Percentiles rank a stretch among this genome's conserved stretches.
phyloP scores from a whole-genome alignment of 768 basidiomycete genomes.

The Galerina marginata region DNA sequence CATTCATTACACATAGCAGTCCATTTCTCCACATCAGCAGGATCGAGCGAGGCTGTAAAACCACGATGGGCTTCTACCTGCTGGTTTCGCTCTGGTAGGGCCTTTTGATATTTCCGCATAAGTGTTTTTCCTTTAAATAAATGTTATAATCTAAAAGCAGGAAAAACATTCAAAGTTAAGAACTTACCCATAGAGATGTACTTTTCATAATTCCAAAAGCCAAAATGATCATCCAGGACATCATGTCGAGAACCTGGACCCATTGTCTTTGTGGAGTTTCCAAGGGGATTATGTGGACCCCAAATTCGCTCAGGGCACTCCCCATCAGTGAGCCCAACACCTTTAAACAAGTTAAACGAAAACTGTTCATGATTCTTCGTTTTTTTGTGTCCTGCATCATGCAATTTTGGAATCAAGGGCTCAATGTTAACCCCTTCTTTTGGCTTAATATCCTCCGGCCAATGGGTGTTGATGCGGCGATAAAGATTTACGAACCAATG shows the following conservation, averaged over 20 bases:
- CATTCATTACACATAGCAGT: not conserved
- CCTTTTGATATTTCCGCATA: not conserved
- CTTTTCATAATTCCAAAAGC: not conserved
- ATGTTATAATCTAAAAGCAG: not conserved
- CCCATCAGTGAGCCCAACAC: not conserved
- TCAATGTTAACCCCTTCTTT: not conserved
- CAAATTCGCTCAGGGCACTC: not conserved
- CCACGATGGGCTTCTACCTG: not conserved
- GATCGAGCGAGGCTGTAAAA: not conserved
- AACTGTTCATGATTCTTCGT: not conserved
- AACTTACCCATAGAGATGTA: not conserved
- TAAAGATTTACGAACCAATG: not conserved
- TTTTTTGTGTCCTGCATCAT: not conserved
- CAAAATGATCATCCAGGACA: not conserved
- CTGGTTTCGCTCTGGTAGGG: not conserved
- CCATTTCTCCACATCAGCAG: not conserved
- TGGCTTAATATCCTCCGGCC: not conserved
- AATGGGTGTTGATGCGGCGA: not conserved
- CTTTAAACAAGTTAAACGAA: not conserved
- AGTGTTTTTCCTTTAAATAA: not conserved
- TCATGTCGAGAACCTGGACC: not conserved
- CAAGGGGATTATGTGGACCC: not conserved
- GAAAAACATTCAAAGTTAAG: not conserved
- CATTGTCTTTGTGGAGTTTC: not conserved
- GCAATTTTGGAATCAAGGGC: not conserved